Percentiles rank a stretch among this genome's conserved stretches.
Evolutionary conservation across 225 moss, liverwort and hornwort genomes (phyloP).

Genomic region (Bryum argenteum): DNA sequence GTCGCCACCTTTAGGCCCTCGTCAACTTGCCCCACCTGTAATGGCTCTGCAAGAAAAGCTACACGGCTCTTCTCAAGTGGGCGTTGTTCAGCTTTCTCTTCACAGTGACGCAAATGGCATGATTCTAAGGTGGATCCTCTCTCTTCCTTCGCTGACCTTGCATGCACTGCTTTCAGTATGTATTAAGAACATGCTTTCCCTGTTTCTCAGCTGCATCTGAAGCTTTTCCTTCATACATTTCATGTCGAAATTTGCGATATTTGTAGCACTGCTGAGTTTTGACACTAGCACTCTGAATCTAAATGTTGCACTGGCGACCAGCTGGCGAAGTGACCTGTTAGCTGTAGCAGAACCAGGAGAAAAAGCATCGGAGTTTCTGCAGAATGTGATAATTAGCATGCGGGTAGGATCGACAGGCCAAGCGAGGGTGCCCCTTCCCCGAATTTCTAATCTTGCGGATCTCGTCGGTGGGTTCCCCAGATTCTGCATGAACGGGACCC

Average conservation of each 20-base stretch:
- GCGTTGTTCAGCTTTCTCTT: conserved; percentile 92
- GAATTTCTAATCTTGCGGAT: conserved; percentile 65
- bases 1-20: conserved; percentile 80
- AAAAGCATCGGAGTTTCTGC: conserved; percentile 86
- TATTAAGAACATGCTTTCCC: not conserved
- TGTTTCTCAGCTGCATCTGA: conserved; percentile 6
- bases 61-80: conserved; percentile 85
- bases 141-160: conserved; percentile 1
- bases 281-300: conserved; percentile 3
- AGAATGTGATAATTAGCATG: conserved; percentile 75
- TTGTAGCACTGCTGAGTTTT: conserved; percentile 15
- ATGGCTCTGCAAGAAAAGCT: conserved; percentile 85
- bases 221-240: not conserved
- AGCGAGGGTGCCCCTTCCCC: conserved; percentile 57
- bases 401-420: conserved; percentile 61
- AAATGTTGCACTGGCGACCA: conserved; percentile 35
- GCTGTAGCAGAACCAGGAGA: conserved; percentile 99
- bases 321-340: conserved; percentile 95
- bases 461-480: conserved; percentile 81
- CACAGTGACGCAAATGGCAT: conserved; percentile 84
- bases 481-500: conserved; percentile 77
- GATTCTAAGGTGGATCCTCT: conserved; percentile 66
- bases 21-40: conserved; percentile 75
- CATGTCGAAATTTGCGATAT: conserved; percentile 9
- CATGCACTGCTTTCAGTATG: conserved; percentile 10